Conservation (phyloP, 306 rosid species). For the Cucurbita ficifolia region DNA sequence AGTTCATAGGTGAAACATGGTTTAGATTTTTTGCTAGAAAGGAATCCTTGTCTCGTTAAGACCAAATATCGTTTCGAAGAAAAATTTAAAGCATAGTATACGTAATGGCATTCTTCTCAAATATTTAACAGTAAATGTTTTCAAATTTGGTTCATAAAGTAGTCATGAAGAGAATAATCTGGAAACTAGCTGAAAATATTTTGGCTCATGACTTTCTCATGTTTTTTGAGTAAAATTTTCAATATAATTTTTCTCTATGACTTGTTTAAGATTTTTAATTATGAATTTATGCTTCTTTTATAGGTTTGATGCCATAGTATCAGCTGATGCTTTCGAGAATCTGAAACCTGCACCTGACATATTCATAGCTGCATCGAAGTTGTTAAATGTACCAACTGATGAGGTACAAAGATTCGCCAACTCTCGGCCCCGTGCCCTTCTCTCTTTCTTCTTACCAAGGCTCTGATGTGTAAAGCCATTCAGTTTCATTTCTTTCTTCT, state of each 20-base stretch:
- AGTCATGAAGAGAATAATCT: not conserved
- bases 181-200: not conserved
- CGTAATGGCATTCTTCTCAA: not conserved
- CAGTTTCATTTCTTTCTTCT: not conserved
- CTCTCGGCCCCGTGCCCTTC: not conserved
- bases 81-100: not conserved
- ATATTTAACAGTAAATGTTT: not conserved
- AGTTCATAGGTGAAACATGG: not conserved
- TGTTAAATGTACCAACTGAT: slow-evolving; percentile 48
- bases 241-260: not conserved
- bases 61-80: not conserved
- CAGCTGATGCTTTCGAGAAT: slow-evolving; percentile 97
- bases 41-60: not conserved
- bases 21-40: not conserved
- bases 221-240: not conserved
- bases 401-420: slow-evolving; percentile 35
- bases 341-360: slow-evolving; percentile 97
- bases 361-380: slow-evolving; percentile 76
- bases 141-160: not conserved
- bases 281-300: slow-evolving; percentile 17
- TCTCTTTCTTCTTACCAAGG: not conserved
- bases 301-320: slow-evolving; percentile 89
- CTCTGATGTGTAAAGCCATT: not conserved
- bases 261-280: not conserved
- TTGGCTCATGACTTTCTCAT: not conserved